These are phyloP conservation scores for Aspergillus cejpii DNA, from an alignment of 2,329 filamentous ascomycete genomes.

Conservation along the genomic window DNA sequence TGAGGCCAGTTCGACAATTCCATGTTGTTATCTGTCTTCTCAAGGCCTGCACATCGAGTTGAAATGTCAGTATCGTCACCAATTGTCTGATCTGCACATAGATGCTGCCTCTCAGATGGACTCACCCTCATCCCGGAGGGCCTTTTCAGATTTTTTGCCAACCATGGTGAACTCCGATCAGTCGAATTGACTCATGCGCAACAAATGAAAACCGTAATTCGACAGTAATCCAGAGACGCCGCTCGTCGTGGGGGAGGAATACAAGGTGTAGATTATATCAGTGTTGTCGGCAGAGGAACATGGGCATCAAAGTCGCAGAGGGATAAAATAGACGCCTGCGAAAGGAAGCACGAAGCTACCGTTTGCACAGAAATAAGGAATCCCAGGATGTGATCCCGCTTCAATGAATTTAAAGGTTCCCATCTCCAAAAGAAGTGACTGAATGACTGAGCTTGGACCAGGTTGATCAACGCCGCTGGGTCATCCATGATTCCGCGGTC, in stretches of 20 bases:
- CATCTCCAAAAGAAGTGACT: background rate
- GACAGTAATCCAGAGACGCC: background rate
- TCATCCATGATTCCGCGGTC: conserved; percentile 12
- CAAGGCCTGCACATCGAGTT: conserved; percentile 59
- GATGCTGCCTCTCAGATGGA: background rate
- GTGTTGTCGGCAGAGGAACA: too few relatives aligned
- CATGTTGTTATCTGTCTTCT: conserved; percentile 97
- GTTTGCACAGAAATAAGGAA: background rate
- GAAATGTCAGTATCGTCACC: conserved; percentile 7
- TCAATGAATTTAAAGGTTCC: background rate
- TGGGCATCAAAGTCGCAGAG: background rate
- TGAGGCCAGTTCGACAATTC: conserved; percentile 91
- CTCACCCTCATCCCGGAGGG: conserved; percentile 54
- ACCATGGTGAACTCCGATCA: conserved; percentile 46
- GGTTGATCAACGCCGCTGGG: conserved; percentile 16
- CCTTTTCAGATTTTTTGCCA: conserved; percentile 59
- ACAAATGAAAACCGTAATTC: background rate
- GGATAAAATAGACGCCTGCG: background rate
- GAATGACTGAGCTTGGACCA: conserved; percentile 22
- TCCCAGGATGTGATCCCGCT: background rate
- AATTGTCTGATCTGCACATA: background rate
- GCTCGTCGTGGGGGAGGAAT: background rate
- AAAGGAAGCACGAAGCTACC: background rate
- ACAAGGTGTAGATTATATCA: background rate
- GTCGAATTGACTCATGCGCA: background rate